Base-by-base conservation (phyloP, 352 stramenopile genomes). In the Peronospora farinosa region DNA sequence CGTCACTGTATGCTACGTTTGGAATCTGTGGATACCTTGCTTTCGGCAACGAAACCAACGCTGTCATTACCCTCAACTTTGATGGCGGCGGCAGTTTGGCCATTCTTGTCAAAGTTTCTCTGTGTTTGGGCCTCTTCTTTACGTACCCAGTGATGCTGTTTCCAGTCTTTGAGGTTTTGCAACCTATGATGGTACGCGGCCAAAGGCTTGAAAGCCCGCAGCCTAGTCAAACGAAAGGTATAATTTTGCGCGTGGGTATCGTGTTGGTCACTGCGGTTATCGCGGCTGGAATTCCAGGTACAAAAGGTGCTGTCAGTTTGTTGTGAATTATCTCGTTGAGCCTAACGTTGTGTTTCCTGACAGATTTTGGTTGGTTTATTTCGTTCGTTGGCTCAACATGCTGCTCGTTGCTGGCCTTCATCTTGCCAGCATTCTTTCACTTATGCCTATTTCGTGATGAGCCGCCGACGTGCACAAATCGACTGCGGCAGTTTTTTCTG, bases 131-230 rank as follows among this genome's bases (percentile, higher is more conserved):
- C 1, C 68, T 97, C 1, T 96, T 96, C 61, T 86, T 96, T 43
- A 96, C 89, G 37, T 96, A 96, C 51, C 89, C 89, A 3, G 73
- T 97, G 17, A 96, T 96, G 89, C 83, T 97, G 53, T 96, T 96
- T 63, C 89, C 87, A 0, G 84, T 96, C 5, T 93, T 92, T 57
- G 81, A 82, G n/a, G 65, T 90, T n/a, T 48, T 88, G 0, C 49
- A 79, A 21, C 62, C 69, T 16, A 37, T 74, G 17, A 10, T 84
- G 5, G 21, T 25, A 4, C 58, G 49, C 30, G 45, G 49, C n/a
- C 63, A 72, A 36, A 66, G 63, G 16, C 5, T 63, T 12, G 54
- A 62, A 7, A 13, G 40, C 0, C 21, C 46, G 0, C 41, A 53
- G 21, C 33, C 36, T 6, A 69, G 13, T 13, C 53, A 69, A 17